A percentile compares a stretch with the other conserved stretches of the same genome.
These are phyloP conservation scores for Bisporella sp. DNA, from an alignment of 2,329 filamentous ascomycete species.

Conservation along the genomic window DNA sequence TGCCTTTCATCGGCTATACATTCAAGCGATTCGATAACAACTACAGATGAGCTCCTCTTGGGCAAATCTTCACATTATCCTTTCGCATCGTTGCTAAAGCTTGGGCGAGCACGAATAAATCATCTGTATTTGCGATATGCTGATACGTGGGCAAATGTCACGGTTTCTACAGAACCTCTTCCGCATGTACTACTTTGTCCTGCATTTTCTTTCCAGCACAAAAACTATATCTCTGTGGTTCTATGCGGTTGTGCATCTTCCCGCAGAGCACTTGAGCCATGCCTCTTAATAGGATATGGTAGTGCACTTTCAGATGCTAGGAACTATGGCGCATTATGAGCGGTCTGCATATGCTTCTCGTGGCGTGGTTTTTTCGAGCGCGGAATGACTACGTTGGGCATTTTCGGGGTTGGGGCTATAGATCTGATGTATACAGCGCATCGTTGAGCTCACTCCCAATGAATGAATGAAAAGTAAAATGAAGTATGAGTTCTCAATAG, in stretches of 20 bases:
- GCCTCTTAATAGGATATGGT: not conserved
- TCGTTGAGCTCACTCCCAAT: not conserved
- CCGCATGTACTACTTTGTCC: not conserved
- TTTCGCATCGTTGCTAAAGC: too few relatives aligned
- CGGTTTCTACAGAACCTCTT: not conserved
- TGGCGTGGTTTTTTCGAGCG: not conserved
- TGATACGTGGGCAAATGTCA: not conserved
- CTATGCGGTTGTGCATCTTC: not conserved
- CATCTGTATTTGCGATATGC: not conserved
- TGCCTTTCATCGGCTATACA: constrained; percentile 94
- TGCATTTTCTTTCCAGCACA: not conserved
- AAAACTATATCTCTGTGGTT: not conserved
- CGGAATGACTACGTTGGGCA: not conserved
- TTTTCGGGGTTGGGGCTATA: not conserved
- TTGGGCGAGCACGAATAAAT: not conserved
- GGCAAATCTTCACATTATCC: not conserved
- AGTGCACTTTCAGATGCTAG: not conserved
- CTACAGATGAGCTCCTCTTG: constrained; percentile 36
- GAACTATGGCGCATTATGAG: not conserved
- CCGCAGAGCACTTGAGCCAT: too few relatives aligned
- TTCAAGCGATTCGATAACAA: constrained; percentile 92
- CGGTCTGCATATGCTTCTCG: not conserved
- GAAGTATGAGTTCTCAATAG: too few relatives aligned
- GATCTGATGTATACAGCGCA: not conserved
- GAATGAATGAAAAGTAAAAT: constrained; percentile 1